These are phyloP conservation scores for Polyporus tsugae DNA, from an alignment of 1,284 basidiomycete species.

Conservation along the genomic window DNA sequence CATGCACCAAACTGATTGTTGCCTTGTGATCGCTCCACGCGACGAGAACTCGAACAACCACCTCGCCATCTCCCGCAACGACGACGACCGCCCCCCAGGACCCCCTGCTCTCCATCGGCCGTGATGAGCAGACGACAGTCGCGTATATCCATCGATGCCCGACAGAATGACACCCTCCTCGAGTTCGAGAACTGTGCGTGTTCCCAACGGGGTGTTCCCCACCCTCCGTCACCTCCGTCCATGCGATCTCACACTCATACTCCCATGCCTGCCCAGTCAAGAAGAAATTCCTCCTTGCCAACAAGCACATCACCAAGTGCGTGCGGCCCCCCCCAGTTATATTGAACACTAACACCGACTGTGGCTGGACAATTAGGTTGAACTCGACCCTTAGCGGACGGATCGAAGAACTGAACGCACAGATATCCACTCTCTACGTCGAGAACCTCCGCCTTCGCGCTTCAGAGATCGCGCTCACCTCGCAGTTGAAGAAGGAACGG, in stretches of 20 bases:
- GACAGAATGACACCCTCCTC: slow-evolving; percentile 80
- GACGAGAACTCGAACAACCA: slow-evolving; percentile 33
- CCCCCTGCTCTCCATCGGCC: slow-evolving; percentile 36
- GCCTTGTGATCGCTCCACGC: slow-evolving; percentile 9
- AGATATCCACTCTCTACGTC: slow-evolving; percentile 79
- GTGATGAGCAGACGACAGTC: slow-evolving; percentile 85
- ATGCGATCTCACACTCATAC: slow-evolving; percentile 32
- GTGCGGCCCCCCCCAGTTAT: slow-evolving; percentile 18
- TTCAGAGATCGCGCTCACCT: slow-evolving; percentile 76
- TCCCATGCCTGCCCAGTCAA: slow-evolving; percentile 62
- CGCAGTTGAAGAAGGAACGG: slow-evolving; percentile 80
- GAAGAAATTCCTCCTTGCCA: slow-evolving; percentile 88
- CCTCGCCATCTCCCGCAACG: slow-evolving; percentile 28
- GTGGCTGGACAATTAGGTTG: slow-evolving; percentile 55
- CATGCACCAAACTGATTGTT: slow-evolving; percentile 17
- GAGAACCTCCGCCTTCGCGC: slow-evolving; percentile 83
- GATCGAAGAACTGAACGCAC: slow-evolving; percentile 83
- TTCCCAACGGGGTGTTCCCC: slow-evolving; percentile 10
- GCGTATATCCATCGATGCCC: slow-evolving; percentile 68
- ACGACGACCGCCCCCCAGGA: slow-evolving; percentile 21
- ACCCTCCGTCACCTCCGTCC: slow-evolving; percentile 21
- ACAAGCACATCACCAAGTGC: slow-evolving; percentile 89
- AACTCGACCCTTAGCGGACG: slow-evolving; percentile 84
- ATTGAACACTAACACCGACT: slow-evolving; percentile 1
- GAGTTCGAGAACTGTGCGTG: slow-evolving; percentile 85